Conservation (phyloP, 2,329 filamentous ascomycete species). For the Diaporthe ilicicola region DNA sequence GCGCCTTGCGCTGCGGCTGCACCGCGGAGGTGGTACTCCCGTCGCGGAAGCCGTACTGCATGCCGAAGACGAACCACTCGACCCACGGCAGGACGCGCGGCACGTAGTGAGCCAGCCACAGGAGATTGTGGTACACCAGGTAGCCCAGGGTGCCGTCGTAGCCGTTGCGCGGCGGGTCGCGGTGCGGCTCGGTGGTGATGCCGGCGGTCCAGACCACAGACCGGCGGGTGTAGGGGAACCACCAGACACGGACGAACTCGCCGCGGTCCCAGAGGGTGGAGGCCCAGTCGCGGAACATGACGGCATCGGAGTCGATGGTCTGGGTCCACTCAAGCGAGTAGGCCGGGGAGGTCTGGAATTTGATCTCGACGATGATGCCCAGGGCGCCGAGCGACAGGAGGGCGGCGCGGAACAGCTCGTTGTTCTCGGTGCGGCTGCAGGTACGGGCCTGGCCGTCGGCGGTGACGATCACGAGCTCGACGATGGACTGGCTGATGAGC, state of each 20-base stretch:
- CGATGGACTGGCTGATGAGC: constrained; percentile 80
- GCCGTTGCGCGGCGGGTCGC: constrained; percentile 72
- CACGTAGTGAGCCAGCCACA: constrained; percentile 80
- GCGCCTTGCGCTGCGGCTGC: constrained; percentile 79
- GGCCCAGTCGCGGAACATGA: constrained; percentile 77
- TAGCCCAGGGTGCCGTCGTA: constrained; percentile 86
- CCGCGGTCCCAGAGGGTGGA: constrained; percentile 80
- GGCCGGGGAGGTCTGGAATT: constrained; percentile 79
- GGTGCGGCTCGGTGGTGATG: constrained; percentile 71
- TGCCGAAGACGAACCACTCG: constrained; percentile 96
- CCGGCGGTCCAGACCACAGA: constrained; percentile 92
- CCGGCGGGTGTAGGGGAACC: constrained; percentile 91
- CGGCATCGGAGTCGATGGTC: constrained; percentile 74
- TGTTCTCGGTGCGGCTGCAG: constrained; percentile 74
- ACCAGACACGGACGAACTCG: constrained; percentile 96
- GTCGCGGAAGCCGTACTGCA: constrained; percentile 92
- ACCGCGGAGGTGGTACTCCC: constrained; percentile 76
- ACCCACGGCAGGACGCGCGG: constrained; percentile 85
- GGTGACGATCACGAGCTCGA: constrained; percentile 80
- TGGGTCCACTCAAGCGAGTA: constrained; percentile 91
- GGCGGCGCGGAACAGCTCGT: constrained; percentile 86
- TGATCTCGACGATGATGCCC: constrained; percentile 90
- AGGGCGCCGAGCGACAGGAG: constrained; percentile 88
- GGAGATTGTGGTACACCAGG: constrained; percentile 89
- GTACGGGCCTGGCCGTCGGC: constrained; percentile 78